A percentile compares a stretch with the other conserved stretches of the same genome.
These are phyloP conservation scores for Candida wancherniae DNA, from an alignment of 805 yeast species.

Conservation along the genomic window DNA sequence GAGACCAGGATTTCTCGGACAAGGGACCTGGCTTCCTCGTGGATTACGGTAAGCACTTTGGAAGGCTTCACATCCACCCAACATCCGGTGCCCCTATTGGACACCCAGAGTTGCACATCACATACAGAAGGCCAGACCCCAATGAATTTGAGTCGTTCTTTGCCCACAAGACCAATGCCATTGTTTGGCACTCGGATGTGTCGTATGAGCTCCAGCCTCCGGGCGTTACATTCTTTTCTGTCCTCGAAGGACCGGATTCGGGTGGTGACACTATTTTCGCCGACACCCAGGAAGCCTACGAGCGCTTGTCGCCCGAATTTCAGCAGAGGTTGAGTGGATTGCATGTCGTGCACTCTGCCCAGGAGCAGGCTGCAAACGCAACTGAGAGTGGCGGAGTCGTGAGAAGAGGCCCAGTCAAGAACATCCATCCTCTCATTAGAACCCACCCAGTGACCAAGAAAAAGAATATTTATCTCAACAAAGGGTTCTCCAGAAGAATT, in stretches of 20 bases:
- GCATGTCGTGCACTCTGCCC: constrained; percentile 32
- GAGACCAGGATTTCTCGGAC: constrained; percentile 28
- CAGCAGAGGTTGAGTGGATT: constrained; percentile 28
- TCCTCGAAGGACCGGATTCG: constrained; percentile 33
- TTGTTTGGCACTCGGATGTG: constrained; percentile 36
- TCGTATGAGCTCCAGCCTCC: constrained; percentile 35
- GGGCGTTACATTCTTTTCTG: constrained; percentile 31
- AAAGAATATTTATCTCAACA: constrained; percentile 29
- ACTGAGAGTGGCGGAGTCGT: constrained; percentile 28
- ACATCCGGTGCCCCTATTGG: constrained; percentile 34
- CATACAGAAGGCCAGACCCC: constrained; percentile 28
- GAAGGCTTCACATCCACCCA: constrained; percentile 44
- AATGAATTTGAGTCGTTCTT: constrained; percentile 27
- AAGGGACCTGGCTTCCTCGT: constrained; percentile 24
- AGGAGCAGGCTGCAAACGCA: constrained; percentile 27
- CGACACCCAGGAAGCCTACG: constrained; percentile 34
- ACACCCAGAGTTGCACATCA: constrained; percentile 32
- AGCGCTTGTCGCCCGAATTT: constrained; percentile 32
- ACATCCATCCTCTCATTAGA: constrained; percentile 33
- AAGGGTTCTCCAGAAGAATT: constrained; percentile 31
- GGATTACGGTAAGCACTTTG: constrained; percentile 32
- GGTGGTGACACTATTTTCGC: constrained; percentile 39
- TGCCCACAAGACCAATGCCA: constrained; percentile 24
- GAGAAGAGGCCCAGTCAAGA: constrained; percentile 30
- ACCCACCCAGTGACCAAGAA: constrained; percentile 32